These are phyloP conservation scores for Ustilago tritici DNA, from an alignment of 1,284 basidiomycete genomes.

Conservation along the genomic window DNA sequence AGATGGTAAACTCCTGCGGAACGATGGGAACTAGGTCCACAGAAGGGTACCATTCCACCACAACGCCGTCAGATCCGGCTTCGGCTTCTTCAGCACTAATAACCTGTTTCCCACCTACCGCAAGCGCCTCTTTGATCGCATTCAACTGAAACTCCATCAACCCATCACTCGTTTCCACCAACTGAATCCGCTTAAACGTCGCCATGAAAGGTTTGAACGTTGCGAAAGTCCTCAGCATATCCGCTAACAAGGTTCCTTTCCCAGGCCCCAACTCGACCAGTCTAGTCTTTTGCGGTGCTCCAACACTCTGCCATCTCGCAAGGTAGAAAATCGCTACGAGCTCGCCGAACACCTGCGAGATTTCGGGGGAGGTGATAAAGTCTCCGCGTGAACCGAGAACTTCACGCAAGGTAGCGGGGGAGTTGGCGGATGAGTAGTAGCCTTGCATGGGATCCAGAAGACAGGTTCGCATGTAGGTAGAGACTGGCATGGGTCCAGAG, in stretches of 20 bases:
- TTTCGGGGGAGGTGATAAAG: conserved; percentile 96
- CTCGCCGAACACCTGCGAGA: conserved; percentile 96
- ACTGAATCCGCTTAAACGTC: conserved; percentile 56
- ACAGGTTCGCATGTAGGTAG: conserved; percentile 68
- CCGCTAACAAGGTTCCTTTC: conserved; percentile 88
- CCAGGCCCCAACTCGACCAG: conserved; percentile 95
- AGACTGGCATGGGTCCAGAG: conserved; percentile 64
- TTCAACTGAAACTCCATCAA: conserved; percentile 59
- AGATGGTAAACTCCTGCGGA: conserved; percentile 78
- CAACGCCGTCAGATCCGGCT: conserved; percentile 33
- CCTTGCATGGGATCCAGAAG: conserved; percentile 67
- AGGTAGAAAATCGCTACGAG: conserved; percentile 77
- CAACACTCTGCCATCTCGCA: conserved; percentile 79
- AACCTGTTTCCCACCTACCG: conserved; percentile 43
- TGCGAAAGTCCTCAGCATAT: conserved; percentile 78
- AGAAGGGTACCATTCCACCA: conserved; percentile 80
- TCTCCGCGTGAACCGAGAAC: conserved; percentile 90
- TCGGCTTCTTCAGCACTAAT: conserved; percentile 37
- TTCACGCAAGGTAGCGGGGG: conserved; percentile 65
- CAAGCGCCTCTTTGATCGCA: conserved; percentile 48
- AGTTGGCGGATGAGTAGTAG: conserved; percentile 63
- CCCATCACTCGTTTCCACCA: conserved; percentile 66
- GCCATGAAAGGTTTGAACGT: conserved; percentile 55
- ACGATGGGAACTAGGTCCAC: conserved; percentile 77
- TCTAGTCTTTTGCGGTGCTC: conserved; percentile 75